Evolutionary conservation across 495 filamentous ascomycete species (phyloP).

Genomic region (Stereocaulon alpinum): DNA sequence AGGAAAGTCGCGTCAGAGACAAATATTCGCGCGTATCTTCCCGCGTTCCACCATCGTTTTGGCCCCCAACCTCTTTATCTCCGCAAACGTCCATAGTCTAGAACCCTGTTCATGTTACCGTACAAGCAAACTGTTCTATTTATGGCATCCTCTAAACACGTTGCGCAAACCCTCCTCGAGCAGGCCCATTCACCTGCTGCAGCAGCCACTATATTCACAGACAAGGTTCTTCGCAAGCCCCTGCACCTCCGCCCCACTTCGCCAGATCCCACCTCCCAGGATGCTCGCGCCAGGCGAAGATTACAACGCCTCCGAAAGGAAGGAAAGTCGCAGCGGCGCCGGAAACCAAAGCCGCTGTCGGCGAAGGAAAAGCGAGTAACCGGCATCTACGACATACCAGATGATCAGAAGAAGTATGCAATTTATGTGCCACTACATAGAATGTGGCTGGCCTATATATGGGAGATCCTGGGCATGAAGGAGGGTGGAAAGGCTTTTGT

Average conservation of each 20-base stretch:
- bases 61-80: background rate
- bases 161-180: conserved; percentile 57
- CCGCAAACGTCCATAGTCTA: conserved; percentile 6
- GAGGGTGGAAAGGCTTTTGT: conserved; percentile 38
- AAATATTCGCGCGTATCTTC: conserved; percentile 5
- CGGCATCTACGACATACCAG: conserved; percentile 62
- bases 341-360: conserved; percentile 67
- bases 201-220: conserved; percentile 59
- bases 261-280: conserved; percentile 43
- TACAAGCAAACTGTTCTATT: background rate
- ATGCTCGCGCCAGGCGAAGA: conserved; percentile 58
- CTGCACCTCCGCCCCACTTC: conserved; percentile 68
- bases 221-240: conserved; percentile 73
- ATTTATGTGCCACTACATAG: conserved; percentile 65
- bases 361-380: conserved; percentile 66
- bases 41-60: background rate
- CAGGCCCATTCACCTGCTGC: conserved; percentile 64
- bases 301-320: conserved; percentile 44
- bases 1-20: conserved; percentile 2
- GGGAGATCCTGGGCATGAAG: conserved; percentile 51
- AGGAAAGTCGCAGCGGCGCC: conserved; percentile 43
- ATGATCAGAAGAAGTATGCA: conserved; percentile 55
- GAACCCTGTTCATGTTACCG: background rate
- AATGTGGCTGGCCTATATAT: conserved; percentile 78
- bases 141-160: conserved; percentile 26